Percentiles rank a stretch among this genome's conserved stretches.
Conservation (phyloP, 805 yeast genomes). For the Henningerozyma blattae region DNA sequence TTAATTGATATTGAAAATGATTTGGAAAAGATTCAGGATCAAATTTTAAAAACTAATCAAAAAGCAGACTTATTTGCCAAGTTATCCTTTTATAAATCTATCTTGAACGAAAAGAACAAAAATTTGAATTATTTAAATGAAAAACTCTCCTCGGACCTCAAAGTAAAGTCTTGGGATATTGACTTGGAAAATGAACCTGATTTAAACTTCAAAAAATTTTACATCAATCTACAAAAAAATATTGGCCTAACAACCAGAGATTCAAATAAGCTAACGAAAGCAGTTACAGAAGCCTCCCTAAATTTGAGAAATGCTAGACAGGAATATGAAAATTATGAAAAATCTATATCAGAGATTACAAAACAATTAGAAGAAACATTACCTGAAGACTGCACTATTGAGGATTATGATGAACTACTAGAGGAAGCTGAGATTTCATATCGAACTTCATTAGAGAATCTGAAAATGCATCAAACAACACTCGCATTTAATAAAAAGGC, state of each 20-base stretch:
- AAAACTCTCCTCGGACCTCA: conserved; percentile 1
- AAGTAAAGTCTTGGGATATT: background rate
- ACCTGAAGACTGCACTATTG: conserved; percentile 31
- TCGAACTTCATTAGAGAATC: conserved; percentile 47
- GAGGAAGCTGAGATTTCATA: conserved; percentile 50
- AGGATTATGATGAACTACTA: conserved; percentile 38
- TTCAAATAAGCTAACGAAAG: conserved; percentile 6
- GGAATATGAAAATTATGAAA: conserved; percentile 6
- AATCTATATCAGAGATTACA: conserved; percentile 6
- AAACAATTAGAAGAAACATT: conserved; percentile 18
- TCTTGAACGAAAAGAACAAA: conserved; percentile 9
- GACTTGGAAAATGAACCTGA: conserved; percentile 9
- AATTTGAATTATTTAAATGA: conserved; percentile 4
- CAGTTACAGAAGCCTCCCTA: conserved; percentile 9
- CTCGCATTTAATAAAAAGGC: conserved; percentile 62
- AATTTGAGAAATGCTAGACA: conserved; percentile 4
- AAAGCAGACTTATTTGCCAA: conserved; percentile 51
- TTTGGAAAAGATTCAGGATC: conserved; percentile 41
- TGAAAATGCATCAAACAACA: conserved; percentile 60
- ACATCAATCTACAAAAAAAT: conserved; percentile 12
- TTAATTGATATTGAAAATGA: conserved; percentile 30
- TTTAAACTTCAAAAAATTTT: conserved; percentile 10
- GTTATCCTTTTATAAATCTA: conserved; percentile 26
- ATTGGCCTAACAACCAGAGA: conserved; percentile 8
- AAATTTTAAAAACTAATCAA: conserved; percentile 39